These are phyloP conservation scores for Candida mattraensis DNA, from an alignment of 805 yeast species.

Conservation along the genomic window DNA sequence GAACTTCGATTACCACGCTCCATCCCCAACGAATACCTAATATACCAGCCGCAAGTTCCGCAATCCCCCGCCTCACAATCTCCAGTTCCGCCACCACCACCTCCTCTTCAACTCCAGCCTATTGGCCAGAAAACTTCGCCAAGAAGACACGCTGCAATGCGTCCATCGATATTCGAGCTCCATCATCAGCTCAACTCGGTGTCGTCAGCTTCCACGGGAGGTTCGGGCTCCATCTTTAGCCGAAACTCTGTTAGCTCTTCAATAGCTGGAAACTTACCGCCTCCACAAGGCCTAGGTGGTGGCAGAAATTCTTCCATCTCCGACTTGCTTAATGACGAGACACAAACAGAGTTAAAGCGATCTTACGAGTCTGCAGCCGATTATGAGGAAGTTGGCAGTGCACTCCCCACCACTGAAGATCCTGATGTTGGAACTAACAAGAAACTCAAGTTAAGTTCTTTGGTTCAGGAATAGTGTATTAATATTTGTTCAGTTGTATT, in stretches of 20 bases:
- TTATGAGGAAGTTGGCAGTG: no score
- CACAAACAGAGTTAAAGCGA: slow-evolving; percentile 9
- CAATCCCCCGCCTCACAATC: slow-evolving; percentile 17
- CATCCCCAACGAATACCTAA: slow-evolving; percentile 20
- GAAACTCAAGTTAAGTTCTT: slow-evolving; percentile 13
- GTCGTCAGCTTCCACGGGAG: slow-evolving; percentile 24
- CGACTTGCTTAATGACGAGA: slow-evolving; percentile 25
- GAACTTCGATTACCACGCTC: slow-evolving; percentile 21
- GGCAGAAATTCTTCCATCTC: slow-evolving; percentile 33
- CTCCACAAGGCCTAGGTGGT: slow-evolving; percentile 3
- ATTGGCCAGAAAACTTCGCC: slow-evolving; percentile 12
- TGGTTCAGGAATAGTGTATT: slow-evolving; percentile 9
- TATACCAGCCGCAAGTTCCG: slow-evolving; percentile 7
- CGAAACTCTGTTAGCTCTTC: slow-evolving; percentile 25
- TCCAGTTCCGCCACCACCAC: slow-evolving; percentile 9
- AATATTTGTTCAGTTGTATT: slow-evolving; percentile 1
- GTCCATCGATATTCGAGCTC: slow-evolving; percentile 21
- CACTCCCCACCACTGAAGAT: slow-evolving; percentile 1
- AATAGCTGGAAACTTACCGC: slow-evolving; percentile 6
- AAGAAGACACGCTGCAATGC: slow-evolving; percentile 16
- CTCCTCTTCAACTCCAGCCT: slow-evolving; percentile 9
- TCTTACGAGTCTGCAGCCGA: slow-evolving; percentile 6
- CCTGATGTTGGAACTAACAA: slow-evolving; percentile 8
- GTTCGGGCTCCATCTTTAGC: slow-evolving; percentile 29
- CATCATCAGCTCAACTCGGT: slow-evolving; percentile 21